Percentiles rank a stretch among this genome's conserved stretches.
Evolutionary conservation across 2,329 filamentous ascomycete genomes (phyloP).

Genomic region (Chaetomium sp.): DNA sequence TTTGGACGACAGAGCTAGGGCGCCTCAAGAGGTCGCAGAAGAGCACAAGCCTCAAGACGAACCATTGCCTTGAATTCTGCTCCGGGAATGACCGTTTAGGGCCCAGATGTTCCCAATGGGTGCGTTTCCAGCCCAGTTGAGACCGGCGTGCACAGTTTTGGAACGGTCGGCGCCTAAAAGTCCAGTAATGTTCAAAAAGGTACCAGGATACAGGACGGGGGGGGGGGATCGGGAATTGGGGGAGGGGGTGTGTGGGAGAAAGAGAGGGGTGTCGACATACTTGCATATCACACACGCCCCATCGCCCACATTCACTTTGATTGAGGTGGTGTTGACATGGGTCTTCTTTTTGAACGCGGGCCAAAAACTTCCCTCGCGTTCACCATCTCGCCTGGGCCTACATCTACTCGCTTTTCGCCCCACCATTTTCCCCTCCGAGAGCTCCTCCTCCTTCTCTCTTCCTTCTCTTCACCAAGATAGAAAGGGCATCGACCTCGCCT

Average conservation of each 20-base stretch:
- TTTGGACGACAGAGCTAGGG: conserved; percentile 1
- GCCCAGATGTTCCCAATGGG: neutral
- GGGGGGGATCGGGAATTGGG: neutral
- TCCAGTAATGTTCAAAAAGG: conserved; percentile 2
- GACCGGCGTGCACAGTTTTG: conserved; percentile 6
- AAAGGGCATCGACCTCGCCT: conserved; percentile 10
- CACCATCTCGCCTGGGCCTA: neutral
- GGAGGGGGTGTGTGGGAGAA: conserved; percentile 1
- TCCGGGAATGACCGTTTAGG: neutral
- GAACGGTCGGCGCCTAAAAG: conserved; percentile 12
- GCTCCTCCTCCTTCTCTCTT: conserved; percentile 8
- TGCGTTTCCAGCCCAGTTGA: neutral
- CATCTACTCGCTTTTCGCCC: neutral
- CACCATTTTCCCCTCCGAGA: neutral
- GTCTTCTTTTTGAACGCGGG: neutral
- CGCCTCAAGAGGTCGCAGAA: conserved; percentile 6
- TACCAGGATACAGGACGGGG: conserved; percentile 4
- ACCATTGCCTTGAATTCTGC: no score
- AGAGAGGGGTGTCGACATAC: neutral
- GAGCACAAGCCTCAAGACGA: conserved; percentile 2
- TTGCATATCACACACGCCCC: neutral
- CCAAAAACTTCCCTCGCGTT: neutral
- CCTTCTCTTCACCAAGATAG: conserved; percentile 13
- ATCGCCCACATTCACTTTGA: neutral
- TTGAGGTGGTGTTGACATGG: neutral